Base-by-base conservation (phyloP, 176 grass and related monocot species). In the Zoysia pacifica region DNA sequence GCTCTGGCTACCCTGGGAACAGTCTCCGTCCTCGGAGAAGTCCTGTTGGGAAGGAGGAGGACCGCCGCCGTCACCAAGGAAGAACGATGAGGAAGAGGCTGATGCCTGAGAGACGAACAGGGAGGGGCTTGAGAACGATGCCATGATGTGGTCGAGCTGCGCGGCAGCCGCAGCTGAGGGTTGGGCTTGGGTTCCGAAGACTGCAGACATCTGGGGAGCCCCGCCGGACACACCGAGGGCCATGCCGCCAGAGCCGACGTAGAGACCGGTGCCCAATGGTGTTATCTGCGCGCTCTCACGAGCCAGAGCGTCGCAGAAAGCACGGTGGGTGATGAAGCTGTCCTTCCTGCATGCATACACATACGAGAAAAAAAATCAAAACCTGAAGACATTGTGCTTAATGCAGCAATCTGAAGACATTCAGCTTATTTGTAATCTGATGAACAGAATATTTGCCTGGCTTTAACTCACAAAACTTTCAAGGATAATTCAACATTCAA, bases 311-410 rank as follows among this genome's bases (percentile, higher is more conserved):
- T 99, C 97, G 19, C 97, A 99, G 85, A 99, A 99, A 45, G 97
- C 97, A 14, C 97, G 86, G 82, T 99, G 96, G 10, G 96, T 99
- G 88, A 99, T 91, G 88, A 99, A 99, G 84, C 96, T 99, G 70
- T 99, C 97, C 82, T 93, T 87, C 88, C 97, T 99, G 88, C 65
- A 28, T 28, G 28, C 28, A 88, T 55, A 28, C 28, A 28, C 28
- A 28, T 28, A 28, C 28, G 48, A 48, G 13, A 37, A 76, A 64
- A 28, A 28, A 51, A 43, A 1, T 43, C 49, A 56, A 79, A 68
- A 45, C 7, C 4, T 56, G 2, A 68, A 46, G 6, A 55, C 44
- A 28, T 67, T 41, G 40, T 2, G 11, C 37, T 14, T 60, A 28
- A 28, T 28, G 28, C 28, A 28, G 28, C 28, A 28, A 28, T 28